Conservation (phyloP, 768 basidiomycete species). For the Lanmaoa pseudosensibilis region DNA sequence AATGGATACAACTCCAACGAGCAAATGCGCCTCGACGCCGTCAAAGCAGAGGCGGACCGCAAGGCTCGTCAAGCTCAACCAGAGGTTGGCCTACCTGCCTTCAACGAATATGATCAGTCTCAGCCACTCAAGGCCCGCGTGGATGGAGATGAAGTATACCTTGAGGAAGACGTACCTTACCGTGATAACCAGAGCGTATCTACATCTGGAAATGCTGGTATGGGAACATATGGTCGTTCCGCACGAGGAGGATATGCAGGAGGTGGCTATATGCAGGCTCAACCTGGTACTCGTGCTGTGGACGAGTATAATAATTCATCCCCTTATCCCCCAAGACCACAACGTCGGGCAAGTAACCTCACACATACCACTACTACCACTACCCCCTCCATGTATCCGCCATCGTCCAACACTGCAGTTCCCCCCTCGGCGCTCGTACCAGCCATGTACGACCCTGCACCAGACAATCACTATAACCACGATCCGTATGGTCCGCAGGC, state of each 20-base stretch:
- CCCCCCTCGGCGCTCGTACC: constrained; percentile 6
- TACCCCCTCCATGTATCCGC: constrained; percentile 40
- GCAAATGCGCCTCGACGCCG: constrained; percentile 75
- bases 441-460: constrained; percentile 22
- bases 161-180: constrained; percentile 48
- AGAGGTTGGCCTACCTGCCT: constrained; percentile 73
- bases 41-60: constrained; percentile 84
- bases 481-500: constrained; percentile 32
- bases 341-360: constrained; percentile 40
- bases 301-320: constrained; percentile 68
- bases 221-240: constrained; percentile 34
- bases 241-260: constrained; percentile 37
- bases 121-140: constrained; percentile 65
- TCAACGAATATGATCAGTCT: constrained; percentile 59
- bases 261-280: constrained; percentile 66
- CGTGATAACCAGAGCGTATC: constrained; percentile 32
- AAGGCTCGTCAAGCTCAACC: constrained; percentile 62
- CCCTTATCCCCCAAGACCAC: constrained; percentile 42
- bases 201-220: constrained; percentile 20
- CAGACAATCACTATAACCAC: constrained; percentile 23
- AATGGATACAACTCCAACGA: constrained; percentile 47
- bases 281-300: constrained; percentile 65
- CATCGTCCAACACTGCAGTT: constrained; percentile 30
- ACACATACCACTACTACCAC: constrained; percentile 42
- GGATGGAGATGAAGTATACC: constrained; percentile 56